These are phyloP conservation scores for Herpotrichia juniperi DNA, from an alignment of 2,329 filamentous ascomycete species.

Conservation along the genomic window DNA sequence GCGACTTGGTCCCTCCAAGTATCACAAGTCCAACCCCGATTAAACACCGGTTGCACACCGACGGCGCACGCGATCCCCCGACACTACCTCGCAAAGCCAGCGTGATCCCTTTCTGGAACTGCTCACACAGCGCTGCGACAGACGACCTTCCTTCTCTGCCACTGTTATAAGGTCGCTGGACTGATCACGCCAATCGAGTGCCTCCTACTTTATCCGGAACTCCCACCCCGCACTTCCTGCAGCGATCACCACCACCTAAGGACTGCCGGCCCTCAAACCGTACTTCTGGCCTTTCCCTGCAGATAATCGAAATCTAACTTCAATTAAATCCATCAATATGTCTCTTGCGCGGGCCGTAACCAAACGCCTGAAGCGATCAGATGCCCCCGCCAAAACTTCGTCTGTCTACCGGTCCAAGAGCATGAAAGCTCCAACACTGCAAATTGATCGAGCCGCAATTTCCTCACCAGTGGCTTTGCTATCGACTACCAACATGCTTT, in stretches of 20 bases:
- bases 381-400: slow-evolving; percentile 41
- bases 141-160: slow-evolving; percentile 6
- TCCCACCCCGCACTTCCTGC: slow-evolving; percentile 40
- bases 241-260: slow-evolving; percentile 23
- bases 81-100: slow-evolving; percentile 26
- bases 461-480: slow-evolving; percentile 85
- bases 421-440: slow-evolving; percentile 52
- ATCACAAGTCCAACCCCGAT: slow-evolving; percentile 34
- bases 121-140: slow-evolving; percentile 30
- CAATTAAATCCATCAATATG: slow-evolving; percentile 49
- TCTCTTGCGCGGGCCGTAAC: slow-evolving; percentile 75
- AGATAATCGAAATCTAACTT: slow-evolving; percentile 32
- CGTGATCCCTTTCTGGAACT: slow-evolving; percentile 25
- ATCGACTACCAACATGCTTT: slow-evolving; percentile 95
- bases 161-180: slow-evolving; percentile 19
- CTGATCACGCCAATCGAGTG: slow-evolving; percentile 19
- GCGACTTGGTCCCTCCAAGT: slow-evolving; percentile 23
- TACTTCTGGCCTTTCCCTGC: slow-evolving; percentile 27
- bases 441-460: slow-evolving; percentile 73
- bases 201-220: slow-evolving; percentile 41
- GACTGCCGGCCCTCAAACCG: slow-evolving; percentile 39
- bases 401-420: slow-evolving; percentile 49
- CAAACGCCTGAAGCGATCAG: slow-evolving; percentile 66
- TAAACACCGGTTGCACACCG: slow-evolving; percentile 31
- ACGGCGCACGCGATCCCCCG: slow-evolving; percentile 30